These are phyloP conservation scores for Sicyos baderoa DNA, from an alignment of 306 rosid species.

Conservation along the genomic window DNA sequence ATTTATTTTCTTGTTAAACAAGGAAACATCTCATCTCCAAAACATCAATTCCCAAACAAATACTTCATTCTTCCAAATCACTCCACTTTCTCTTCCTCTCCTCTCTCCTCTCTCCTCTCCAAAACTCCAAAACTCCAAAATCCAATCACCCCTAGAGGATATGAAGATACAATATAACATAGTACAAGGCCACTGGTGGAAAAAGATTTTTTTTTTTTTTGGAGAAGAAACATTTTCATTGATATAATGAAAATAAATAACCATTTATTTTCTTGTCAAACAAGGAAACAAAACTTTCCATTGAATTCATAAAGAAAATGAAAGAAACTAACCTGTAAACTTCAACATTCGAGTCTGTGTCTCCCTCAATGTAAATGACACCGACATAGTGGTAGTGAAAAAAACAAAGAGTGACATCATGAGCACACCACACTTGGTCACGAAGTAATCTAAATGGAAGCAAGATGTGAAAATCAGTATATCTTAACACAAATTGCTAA, in stretches of 20 bases:
- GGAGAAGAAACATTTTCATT: no score
- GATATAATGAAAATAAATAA: no score
- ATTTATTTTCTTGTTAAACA: neutral
- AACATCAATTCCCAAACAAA: no score
- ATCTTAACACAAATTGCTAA: neutral
- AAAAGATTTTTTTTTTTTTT: no score
- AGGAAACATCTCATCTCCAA: no score
- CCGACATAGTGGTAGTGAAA: conserved; percentile 97
- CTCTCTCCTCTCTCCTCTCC: no score
- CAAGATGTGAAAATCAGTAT: neutral
- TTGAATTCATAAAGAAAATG: neutral
- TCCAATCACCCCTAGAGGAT: no score
- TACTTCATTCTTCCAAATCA: no score
- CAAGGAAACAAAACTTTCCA: neutral
- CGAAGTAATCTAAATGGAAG: conserved; percentile 75
- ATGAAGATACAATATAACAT: no score
- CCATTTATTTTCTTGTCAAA: neutral
- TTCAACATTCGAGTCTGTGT: conserved; percentile 99
- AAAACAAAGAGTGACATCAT: conserved; percentile 98
- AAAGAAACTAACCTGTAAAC: conserved; percentile 55
- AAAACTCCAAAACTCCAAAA: no score
- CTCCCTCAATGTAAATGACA: conserved; percentile 94
- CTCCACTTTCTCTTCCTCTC: no score
- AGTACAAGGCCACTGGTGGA: no score
- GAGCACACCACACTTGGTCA: conserved; percentile 94